Percentiles rank a stretch among this genome's conserved stretches.
phyloP scores from a whole-genome alignment of 208 protist species.

The Crithidia bombi region DNA sequence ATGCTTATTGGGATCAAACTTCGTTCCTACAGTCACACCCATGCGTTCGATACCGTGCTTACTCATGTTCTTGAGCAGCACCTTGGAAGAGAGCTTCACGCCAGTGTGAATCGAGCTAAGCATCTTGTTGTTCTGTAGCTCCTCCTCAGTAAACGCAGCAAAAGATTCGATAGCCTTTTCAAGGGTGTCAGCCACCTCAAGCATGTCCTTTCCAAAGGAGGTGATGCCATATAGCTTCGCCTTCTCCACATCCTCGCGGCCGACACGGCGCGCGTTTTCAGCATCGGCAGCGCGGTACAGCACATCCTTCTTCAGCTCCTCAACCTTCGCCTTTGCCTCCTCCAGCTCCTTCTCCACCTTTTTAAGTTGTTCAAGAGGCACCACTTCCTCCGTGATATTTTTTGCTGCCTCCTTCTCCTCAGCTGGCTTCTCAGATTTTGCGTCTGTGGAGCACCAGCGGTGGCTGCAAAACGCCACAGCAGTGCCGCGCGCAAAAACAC shows the following conservation, averaged over 20 bases:
- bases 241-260: conserved; percentile 90
- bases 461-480: conserved; percentile 13
- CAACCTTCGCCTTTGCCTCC: conserved; percentile 57
- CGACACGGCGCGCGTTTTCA: conserved; percentile 89
- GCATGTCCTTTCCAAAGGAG: conserved; percentile 91
- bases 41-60: conserved; percentile 91
- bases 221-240: conserved; percentile 88
- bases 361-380: conserved; percentile 34
- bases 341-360: conserved; percentile 76
- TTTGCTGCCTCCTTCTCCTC: conserved; percentile 31
- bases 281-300: conserved; percentile 88
- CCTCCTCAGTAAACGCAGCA: conserved; percentile 42
- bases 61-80: conserved; percentile 84
- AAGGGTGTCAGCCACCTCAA: conserved; percentile 94
- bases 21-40: conserved; percentile 59
- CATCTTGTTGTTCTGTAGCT: conserved; percentile 66
- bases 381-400: conserved; percentile 30
- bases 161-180: conserved; percentile 87
- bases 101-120: conserved; percentile 77
- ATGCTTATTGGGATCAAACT: conserved; percentile 92
- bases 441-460: conserved; percentile 50
- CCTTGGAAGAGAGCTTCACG: conserved; percentile 85
- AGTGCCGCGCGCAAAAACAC: conserved; percentile 17
- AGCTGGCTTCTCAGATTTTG: conserved; percentile 30
- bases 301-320: conserved; percentile 84